Percentiles rank a stretch among this genome's conserved stretches.
phyloP scores from a whole-genome alignment of 768 basidiomycete species.

The Sporobolomyces phaffii region DNA sequence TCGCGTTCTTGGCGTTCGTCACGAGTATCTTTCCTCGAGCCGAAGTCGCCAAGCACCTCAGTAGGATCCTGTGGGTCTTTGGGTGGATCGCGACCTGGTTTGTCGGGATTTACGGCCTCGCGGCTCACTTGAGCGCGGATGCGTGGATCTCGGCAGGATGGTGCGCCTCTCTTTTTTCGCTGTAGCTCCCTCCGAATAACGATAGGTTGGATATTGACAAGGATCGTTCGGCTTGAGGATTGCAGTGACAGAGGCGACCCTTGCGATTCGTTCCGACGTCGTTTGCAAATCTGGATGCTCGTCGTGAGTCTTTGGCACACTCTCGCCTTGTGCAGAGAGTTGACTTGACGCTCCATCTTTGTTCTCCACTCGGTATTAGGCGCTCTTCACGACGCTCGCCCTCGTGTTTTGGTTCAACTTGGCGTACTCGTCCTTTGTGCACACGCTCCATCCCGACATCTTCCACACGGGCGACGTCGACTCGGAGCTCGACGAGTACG shows the following conservation, averaged over 20 bases:
- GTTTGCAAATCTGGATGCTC: conserved; percentile 2
- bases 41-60: conserved; percentile 15
- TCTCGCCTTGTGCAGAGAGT: not conserved
- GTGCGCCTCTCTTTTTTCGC: not conserved
- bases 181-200: not conserved
- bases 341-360: not conserved
- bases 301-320: not conserved
- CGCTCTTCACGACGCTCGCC: conserved; percentile 14
- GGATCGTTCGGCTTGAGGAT: too few relatives aligned
- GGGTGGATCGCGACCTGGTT: conserved; percentile 18
- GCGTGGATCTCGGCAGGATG: not conserved
- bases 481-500: conserved; percentile 15
- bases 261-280: not conserved
- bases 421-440: conserved; percentile 23
- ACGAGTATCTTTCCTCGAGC: conserved; percentile 6
- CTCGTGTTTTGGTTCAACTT: conserved; percentile 24
- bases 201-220: too few relatives aligned
- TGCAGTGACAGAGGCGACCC: conserved; percentile 3
- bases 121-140: not conserved
- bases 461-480: conserved; percentile 26
- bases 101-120: conserved; percentile 15
- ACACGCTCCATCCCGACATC: conserved; percentile 29
- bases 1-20: conserved; percentile 4
- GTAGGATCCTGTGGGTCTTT: conserved; percentile 11
- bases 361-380: not conserved